Base-by-base conservation (phyloP, 805 yeast species). In the Wickerhamiella kurtzmanii region DNA sequence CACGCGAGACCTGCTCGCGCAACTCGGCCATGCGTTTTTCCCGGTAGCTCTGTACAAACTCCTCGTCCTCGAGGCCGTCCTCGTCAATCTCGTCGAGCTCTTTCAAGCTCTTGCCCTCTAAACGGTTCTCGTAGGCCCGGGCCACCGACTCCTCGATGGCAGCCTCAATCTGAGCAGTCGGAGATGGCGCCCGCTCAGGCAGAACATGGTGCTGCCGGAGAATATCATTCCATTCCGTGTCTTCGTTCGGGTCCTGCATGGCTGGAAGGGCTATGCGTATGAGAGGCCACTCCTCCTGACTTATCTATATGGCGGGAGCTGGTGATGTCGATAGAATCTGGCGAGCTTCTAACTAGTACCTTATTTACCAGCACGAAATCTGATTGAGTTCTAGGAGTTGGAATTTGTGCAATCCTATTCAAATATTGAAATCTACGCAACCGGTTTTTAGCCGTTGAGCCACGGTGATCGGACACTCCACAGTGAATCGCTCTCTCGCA, bases 171-270 rank as follows among this genome's bases (percentile, higher is more conserved):
- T 85, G 82, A 39, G 74, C 84, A 0, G 94, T 78, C 8, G 95
- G 95, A 18, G 94, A 84, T 20, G 88, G 87, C 22, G 94, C 86
- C 56, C 82, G 79, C 59, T 83, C 87, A 1, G 98, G 98, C 44
- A 92, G 85, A 47, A 92, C 78, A 20, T 97, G 97, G 52, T 88
- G 84, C 2, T 76, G 74, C 53, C 99, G 71, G 41, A 92, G 71
- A 54, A 92, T 87, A 64, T 92, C 99, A 61, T 92, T 92, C 98
- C 99, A 92, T 64, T 92, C 98, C 0, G 98, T 92, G 62, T 92
- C 99, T 64, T 92, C 99, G 51, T 75, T 76, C 35, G 95, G 96
- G 64, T 92, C 88, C 48, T 55, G 59, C 59, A 55, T 55, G 13
- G 18, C 19, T n/a, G 18, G 6, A 4, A n/a, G 5, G 15, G 20